phyloP scores from a whole-genome alignment of 2,329 filamentous ascomycete species.

The Phialophora tarda region DNA sequence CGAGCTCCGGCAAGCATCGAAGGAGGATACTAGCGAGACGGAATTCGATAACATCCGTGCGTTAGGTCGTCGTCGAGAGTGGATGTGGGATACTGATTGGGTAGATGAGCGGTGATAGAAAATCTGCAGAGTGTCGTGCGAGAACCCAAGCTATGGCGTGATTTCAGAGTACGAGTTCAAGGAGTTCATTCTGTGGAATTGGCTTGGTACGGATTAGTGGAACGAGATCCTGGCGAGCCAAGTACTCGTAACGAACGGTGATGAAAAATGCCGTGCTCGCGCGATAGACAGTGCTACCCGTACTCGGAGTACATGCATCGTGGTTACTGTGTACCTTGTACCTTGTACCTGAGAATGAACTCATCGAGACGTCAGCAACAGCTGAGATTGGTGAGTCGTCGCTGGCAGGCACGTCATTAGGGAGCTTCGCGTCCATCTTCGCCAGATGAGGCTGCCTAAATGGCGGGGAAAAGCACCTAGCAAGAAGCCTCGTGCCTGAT shows the following conservation, averaged over 20 bases:
- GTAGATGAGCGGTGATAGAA: slow-evolving; percentile 1
- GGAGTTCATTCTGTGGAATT: background rate
- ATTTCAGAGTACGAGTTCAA: background rate
- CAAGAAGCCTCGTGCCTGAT: background rate
- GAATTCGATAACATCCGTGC: background rate
- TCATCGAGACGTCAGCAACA: background rate
- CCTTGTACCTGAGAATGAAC: background rate
- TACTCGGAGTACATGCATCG: background rate
- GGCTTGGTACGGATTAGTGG: background rate
- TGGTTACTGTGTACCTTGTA: background rate
- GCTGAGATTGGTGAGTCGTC: background rate
- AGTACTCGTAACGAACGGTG: too few species aligned
- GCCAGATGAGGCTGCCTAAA: background rate
- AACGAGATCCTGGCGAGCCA: background rate
- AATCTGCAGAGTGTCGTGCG: background rate
- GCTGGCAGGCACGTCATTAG: background rate
- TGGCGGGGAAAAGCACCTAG: background rate
- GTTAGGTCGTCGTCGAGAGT: background rate
- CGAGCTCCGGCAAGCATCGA: background rate
- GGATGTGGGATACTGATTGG: background rate
- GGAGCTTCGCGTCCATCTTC: background rate
- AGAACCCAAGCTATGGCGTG: slow-evolving; percentile 17
- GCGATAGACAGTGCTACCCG: too few species aligned
- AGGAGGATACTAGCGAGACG: background rate
- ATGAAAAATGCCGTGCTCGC: background rate